These are phyloP conservation scores for Craterostigma plantagineum DNA, from an alignment of 257 asterid species.

Conservation along the genomic window DNA sequence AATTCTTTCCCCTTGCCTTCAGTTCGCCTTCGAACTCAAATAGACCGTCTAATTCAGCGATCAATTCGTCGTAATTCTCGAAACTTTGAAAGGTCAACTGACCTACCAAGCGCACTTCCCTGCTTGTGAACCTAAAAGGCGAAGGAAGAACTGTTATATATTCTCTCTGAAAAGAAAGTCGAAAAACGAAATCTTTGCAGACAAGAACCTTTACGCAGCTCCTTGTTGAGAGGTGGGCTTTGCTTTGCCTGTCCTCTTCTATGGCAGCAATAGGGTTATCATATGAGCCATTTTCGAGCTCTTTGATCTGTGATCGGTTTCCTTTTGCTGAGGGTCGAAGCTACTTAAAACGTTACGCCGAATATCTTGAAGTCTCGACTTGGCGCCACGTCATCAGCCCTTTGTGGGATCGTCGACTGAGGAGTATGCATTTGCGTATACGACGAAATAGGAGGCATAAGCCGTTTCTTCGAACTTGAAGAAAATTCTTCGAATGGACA, in stretches of 20 bases:
- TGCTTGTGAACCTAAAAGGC: conserved; percentile 70
- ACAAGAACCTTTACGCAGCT: conserved; percentile 85
- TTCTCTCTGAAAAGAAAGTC: too few species aligned
- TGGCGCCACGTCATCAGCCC: conserved; percentile 26
- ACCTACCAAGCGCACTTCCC: conserved; percentile 93
- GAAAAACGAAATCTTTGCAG: not conserved
- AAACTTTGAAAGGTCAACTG: conserved; percentile 86
- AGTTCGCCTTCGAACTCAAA: conserved; percentile 86
- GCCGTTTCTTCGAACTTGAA: conserved; percentile 43
- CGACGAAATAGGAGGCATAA: conserved; percentile 50
- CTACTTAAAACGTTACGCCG: conserved; percentile 53
- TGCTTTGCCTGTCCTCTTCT: conserved; percentile 49
- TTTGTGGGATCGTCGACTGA: conserved; percentile 25
- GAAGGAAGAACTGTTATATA: not conserved
- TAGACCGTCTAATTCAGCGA: conserved; percentile 58
- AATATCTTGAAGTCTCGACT: conserved; percentile 70
- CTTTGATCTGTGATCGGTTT: conserved; percentile 25
- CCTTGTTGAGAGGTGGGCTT: conserved; percentile 37
- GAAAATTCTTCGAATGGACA: conserved; percentile 37
- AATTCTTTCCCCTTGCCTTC: conserved; percentile 45
- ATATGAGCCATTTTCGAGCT: conserved; percentile 31
- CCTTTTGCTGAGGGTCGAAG: conserved; percentile 16
- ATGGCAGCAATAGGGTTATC: conserved; percentile 23
- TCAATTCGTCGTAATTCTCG: conserved; percentile 53
- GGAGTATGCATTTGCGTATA: conserved; percentile 34